These are phyloP conservation scores for Penicillium canescens DNA, from an alignment of 495 filamentous ascomycete genomes.

Conservation along the genomic window DNA sequence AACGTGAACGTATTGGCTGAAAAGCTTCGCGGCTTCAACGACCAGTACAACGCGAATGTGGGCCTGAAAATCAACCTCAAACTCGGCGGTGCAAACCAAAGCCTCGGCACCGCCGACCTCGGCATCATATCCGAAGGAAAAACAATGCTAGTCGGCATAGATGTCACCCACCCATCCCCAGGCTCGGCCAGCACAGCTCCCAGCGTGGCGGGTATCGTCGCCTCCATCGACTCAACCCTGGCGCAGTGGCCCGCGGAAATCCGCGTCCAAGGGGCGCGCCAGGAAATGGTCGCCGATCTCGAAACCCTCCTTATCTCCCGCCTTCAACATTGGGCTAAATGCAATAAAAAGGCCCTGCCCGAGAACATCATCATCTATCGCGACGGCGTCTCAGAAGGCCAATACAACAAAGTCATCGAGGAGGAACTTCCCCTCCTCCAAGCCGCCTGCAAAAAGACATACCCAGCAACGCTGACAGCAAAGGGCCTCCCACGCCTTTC, in stretches of 20 bases:
- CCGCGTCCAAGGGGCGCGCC: conserved; percentile 23
- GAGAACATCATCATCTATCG: conserved; percentile 83
- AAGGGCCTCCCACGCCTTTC: conserved; percentile 51
- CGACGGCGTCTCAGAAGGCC: conserved; percentile 88
- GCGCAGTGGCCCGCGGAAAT: conserved; percentile 35
- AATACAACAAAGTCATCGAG: conserved; percentile 62
- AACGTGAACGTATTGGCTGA: conserved; percentile 60
- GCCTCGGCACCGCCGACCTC: conserved; percentile 47
- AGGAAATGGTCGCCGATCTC: conserved; percentile 41
- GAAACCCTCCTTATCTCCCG: conserved; percentile 58
- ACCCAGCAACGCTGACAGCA: conserved; percentile 45
- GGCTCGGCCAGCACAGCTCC: conserved; percentile 58
- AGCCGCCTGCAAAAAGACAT: conserved; percentile 57
- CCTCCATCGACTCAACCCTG: conserved; percentile 21
- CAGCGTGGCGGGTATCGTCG: conserved; percentile 57
- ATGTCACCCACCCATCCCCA: conserved; percentile 87
- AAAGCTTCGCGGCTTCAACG: conserved; percentile 46
- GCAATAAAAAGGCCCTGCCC: conserved; percentile 53
- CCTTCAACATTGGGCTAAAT: conserved; percentile 56
- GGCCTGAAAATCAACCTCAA: conserved; percentile 86
- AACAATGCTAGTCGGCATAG: conserved; percentile 85
- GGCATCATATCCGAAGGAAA: conserved; percentile 59
- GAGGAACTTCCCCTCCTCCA: conserved; percentile 58
- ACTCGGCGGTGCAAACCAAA: conserved; percentile 76
- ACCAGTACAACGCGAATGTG: conserved; percentile 71